phyloP scores from a whole-genome alignment of 805 yeast genomes.

The Candida germanica region DNA sequence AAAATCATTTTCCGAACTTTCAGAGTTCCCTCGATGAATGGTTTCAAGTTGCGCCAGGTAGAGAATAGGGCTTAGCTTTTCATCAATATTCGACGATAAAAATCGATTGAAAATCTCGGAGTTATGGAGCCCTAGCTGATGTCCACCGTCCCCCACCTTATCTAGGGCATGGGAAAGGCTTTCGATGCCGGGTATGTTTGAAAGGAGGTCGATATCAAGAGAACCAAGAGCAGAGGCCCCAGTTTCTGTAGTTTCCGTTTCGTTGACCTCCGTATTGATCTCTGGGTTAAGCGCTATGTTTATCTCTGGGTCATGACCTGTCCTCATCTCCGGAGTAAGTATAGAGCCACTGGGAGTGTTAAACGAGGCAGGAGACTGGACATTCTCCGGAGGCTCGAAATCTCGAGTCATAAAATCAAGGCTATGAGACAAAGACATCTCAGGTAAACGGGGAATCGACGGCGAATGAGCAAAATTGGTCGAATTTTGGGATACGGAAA shows the following conservation, averaged over 20 bases:
- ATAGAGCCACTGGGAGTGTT: slow-evolving; percentile 14
- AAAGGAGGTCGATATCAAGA: too few species aligned
- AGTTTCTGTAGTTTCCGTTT: not conserved
- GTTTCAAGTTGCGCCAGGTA: not conserved
- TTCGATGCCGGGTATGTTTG: slow-evolving; percentile 22
- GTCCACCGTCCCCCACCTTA: slow-evolving; percentile 23
- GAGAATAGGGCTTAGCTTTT: not conserved
- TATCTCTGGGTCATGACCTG: too few species aligned
- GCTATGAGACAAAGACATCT: too few species aligned
- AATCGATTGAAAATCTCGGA: slow-evolving; percentile 26
- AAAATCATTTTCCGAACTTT: slow-evolving; percentile 13
- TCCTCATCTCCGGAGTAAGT: slow-evolving; percentile 6
- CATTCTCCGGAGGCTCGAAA: slow-evolving; percentile 1
- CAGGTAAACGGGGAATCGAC: not conserved
- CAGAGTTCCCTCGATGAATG: not conserved
- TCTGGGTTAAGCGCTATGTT: not conserved
- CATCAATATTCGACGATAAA: slow-evolving; percentile 11
- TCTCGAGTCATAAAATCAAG: not conserved
- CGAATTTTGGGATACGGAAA: too few species aligned
- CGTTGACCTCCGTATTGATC: not conserved
- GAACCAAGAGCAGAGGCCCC: not conserved
- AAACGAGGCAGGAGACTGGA: slow-evolving; percentile 11
- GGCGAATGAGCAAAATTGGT: not conserved
- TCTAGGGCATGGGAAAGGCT: slow-evolving; percentile 24
- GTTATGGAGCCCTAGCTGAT: slow-evolving; percentile 23